Evolutionary conservation across 176 grass and related monocot genomes (phyloP).

Genomic region (Rhipidocladum racemiflorum): DNA sequence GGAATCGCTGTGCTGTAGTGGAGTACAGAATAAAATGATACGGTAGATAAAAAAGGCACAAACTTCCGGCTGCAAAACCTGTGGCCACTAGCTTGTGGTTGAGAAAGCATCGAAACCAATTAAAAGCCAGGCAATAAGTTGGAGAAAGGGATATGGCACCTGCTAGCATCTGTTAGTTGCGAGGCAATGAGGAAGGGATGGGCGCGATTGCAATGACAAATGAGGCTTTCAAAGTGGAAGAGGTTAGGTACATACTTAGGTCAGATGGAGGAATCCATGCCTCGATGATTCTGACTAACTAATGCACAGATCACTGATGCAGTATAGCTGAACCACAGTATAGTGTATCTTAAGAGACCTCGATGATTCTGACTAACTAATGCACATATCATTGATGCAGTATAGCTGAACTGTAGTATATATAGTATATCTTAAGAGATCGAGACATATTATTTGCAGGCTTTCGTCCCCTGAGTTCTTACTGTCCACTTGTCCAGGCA

Average conservation of each 20-base stretch:
- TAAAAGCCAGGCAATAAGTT: not conserved
- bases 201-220: not conserved
- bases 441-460: not conserved
- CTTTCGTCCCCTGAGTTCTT: not conserved
- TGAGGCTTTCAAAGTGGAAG: not conserved
- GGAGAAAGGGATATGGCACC: conserved; percentile 16
- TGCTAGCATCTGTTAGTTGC: not conserved
- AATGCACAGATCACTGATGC: not conserved
- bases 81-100: conserved; percentile 16
- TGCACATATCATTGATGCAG: not conserved
- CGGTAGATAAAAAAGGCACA: not conserved
- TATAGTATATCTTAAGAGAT: not conserved
- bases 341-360: not conserved
- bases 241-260: conserved; percentile 1
- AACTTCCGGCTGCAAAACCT: not conserved
- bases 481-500: no score
- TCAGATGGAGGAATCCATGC: conserved; percentile 12
- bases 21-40: conserved; percentile 12
- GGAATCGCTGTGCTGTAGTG: no score
- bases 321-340: not conserved
- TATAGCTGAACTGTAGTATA: not conserved
- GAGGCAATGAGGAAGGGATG: not conserved
- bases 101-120: not conserved
- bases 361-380: not conserved
- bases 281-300: not conserved